Base-by-base conservation (phyloP, 1,139 yeast genomes). In the Suhomyces kunorum region DNA sequence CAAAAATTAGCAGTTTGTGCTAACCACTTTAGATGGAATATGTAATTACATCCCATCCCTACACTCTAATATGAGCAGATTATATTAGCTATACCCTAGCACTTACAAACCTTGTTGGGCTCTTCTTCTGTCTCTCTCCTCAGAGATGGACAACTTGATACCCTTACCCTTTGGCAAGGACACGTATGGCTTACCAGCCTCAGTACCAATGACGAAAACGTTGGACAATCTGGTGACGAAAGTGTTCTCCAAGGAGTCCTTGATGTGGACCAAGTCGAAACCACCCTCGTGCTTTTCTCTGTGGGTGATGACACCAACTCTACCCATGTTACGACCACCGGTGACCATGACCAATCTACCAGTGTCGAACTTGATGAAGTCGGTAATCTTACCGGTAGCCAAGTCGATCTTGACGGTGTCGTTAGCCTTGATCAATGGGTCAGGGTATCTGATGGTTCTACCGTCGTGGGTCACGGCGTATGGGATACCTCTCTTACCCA, bases 121-220 rank as follows among this genome's bases (percentile, higher is more conserved):
- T 83, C 94, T 83, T 81, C 87, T 84, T 84, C 95, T 86, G 90
- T 92, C 98, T 81, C 98, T 90, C 84, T 92, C 98, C 80, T 92
- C 98, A 68, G 98, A 80, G 72, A 90, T 89, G 64, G 95, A 75
- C 71, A 92, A 85, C 82, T 90, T 92, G 75, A 92, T 87, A 87
- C 98, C 98, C 85, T 92, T 92, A 81, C 98, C 98, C 90, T 89
- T 92, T 82, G 98, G 98, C 75, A 92, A 82, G 53, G 97, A 88
- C 71, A 92, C 83, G 82, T 83, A 82, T 68, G 98, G 96, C 80
- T 89, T 90, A 76, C 90, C 87, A 67, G 94, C 94, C 79, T 90
- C 97, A 34, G 56, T 54, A 79, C 98, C 98, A 68, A 92, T 85
- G 67, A 90, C 86, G 77, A 92, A 92, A 63, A 92, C 96, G 85